Evolutionary conservation across 2,329 filamentous ascomycete species (phyloP).

Genomic region (Diplodia mutila): DNA sequence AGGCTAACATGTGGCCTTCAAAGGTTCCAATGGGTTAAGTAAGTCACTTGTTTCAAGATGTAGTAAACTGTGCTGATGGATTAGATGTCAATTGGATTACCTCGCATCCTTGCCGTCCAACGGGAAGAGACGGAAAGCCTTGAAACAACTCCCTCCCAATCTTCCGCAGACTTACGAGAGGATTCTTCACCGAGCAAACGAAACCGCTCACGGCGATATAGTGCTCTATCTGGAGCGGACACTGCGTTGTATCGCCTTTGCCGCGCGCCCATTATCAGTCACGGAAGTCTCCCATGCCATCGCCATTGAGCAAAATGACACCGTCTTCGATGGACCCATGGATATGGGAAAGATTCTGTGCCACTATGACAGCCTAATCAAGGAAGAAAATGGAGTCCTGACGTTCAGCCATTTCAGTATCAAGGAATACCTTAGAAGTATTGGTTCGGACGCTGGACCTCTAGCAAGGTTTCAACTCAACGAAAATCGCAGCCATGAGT

Average conservation of each 20-base stretch:
- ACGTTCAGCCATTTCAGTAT: constrained; percentile 5
- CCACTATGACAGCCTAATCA: constrained; percentile 1
- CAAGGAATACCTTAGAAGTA: constrained; percentile 1
- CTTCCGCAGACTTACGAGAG: constrained; percentile 1
- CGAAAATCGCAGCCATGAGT: background rate
- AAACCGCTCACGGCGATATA: background rate
- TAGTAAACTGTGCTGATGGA: background rate
- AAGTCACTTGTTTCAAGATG: background rate
- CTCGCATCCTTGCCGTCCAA: background rate
- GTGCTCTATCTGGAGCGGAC: background rate
- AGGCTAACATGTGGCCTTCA: background rate
- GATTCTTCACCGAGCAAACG: background rate
- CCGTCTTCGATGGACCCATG: background rate
- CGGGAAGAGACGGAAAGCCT: background rate
- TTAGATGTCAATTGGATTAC: constrained; percentile 8
- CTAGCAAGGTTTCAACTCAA: background rate
- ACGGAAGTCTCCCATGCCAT: background rate
- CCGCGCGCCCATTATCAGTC: background rate
- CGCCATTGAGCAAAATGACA: background rate
- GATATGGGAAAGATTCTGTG: background rate
- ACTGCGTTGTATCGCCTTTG: background rate
- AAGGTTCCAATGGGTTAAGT: constrained; percentile 18
- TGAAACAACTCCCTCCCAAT: background rate
- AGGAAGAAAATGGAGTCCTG: background rate
- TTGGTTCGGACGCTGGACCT: background rate